Percentiles rank a stretch among this genome's conserved stretches.
phyloP scores from a whole-genome alignment of 2,329 filamentous ascomycete genomes.

The Fusarium avenaceum region DNA sequence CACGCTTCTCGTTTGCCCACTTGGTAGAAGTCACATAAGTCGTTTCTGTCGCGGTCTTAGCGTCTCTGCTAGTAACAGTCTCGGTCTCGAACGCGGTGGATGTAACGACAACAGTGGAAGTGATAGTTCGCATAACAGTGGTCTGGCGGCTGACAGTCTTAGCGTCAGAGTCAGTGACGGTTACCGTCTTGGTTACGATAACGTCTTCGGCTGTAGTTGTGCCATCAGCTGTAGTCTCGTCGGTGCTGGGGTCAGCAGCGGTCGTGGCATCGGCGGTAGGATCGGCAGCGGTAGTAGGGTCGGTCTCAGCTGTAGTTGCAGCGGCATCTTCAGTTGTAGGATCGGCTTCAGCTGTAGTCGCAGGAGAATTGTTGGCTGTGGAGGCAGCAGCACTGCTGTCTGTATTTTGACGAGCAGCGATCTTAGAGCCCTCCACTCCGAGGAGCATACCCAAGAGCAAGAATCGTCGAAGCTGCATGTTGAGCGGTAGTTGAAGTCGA shows the following conservation, averaged over 20 bases:
- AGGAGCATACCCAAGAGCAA: slow-evolving; percentile 46
- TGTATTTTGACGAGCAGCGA: slow-evolving; percentile 35
- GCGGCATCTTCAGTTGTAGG: slow-evolving; percentile 12
- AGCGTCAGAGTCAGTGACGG: slow-evolving; percentile 48
- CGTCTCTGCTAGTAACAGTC: slow-evolving; percentile 55
- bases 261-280: slow-evolving; percentile 19
- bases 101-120: slow-evolving; percentile 54
- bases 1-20: slow-evolving; percentile 53
- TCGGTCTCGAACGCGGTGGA: slow-evolving; percentile 54
- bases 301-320: slow-evolving; percentile 19
- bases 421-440: slow-evolving; percentile 43
- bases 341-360: slow-evolving; percentile 14
- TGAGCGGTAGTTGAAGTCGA: slow-evolving; percentile 26
- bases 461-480: slow-evolving; percentile 47
- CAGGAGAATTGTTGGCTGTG: slow-evolving; percentile 10
- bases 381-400: slow-evolving; percentile 10
- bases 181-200: slow-evolving; percentile 51
- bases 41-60: slow-evolving; percentile 54
- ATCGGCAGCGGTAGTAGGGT: slow-evolving; percentile 23
- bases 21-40: slow-evolving; percentile 54
- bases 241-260: slow-evolving; percentile 9
- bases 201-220: slow-evolving; percentile 42
- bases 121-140: slow-evolving; percentile 50
- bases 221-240: not conserved
- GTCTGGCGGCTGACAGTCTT: slow-evolving; percentile 50